phyloP scores from a whole-genome alignment of 2,329 filamentous ascomycete species.

The Curvularia eragrostidis region DNA sequence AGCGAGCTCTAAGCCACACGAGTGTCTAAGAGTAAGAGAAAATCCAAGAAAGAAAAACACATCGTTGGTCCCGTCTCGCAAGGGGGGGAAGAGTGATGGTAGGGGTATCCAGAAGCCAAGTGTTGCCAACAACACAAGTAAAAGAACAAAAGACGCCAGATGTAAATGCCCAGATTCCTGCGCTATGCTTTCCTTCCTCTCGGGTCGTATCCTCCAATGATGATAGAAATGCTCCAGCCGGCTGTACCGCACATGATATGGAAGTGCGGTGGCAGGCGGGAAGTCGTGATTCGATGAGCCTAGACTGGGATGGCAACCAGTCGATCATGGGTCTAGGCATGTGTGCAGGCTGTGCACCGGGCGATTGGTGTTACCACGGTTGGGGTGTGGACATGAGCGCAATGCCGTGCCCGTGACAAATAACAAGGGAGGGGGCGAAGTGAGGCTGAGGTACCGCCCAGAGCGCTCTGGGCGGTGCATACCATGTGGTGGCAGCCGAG shows the following conservation, averaged over 20 bases:
- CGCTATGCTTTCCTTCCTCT: conserved; percentile 8
- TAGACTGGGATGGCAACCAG: conserved; percentile 5
- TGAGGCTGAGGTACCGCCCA: conserved; percentile 1
- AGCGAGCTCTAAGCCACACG: conserved; percentile 15
- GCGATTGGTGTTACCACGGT: neutral
- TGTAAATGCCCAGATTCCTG: conserved; percentile 11
- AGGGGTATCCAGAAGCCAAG: conserved; percentile 25
- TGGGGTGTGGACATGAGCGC: neutral
- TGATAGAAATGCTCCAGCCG: neutral
- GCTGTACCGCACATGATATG: neutral
- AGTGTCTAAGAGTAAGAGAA: neutral
- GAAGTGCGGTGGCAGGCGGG: neutral
- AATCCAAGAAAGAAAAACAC: too few relatives aligned
- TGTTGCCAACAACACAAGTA: conserved; percentile 16
- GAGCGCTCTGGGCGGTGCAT: conserved; percentile 9
- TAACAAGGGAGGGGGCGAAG: neutral
- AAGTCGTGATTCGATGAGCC: conserved; percentile 5
- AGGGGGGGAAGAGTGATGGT: conserved; percentile 14
- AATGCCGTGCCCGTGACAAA: neutral
- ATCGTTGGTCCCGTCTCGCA: conserved; percentile 6
- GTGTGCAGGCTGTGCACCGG: neutral
- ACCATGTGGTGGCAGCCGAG: neutral
- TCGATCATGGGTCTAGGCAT: conserved; percentile 4
- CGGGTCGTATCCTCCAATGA: neutral
- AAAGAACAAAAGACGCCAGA: conserved; percentile 7